Evolutionary conservation across 2,329 filamentous ascomycete genomes (phyloP), one percentile per base, ranked within the genome.

Genomic region (Botryotinia convoluta): DNA sequence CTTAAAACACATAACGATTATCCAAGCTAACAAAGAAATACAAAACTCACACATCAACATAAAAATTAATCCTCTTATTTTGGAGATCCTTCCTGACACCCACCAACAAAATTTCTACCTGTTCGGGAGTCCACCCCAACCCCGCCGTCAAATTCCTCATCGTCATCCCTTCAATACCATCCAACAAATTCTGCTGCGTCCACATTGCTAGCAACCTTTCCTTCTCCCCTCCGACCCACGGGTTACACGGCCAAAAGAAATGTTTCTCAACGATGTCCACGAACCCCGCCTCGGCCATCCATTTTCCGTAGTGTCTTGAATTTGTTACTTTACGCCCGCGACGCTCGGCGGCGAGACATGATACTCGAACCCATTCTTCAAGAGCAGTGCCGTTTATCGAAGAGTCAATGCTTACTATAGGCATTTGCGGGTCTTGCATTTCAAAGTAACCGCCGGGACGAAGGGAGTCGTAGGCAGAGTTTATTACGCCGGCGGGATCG

Each of bases 201-300:
- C 78, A 79, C 73, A 75, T 32, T 1, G 87, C 87, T 1, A 88
- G 77, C 68, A 88, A 84, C 77, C 88, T 89, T 68, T 86, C 82
- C 39, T 84, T 83, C 9, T 82, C 82, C 59, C 87, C 84, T 62
- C 84, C 85, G 0, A 87, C 84, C 87, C 87, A 89, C 18, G 82
- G 78, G 76, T 85, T 87, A 48, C 82, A 83, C 0, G 87, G 87
- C 81, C 87, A 85, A 78, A 84, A 86, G 76, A 83, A 86, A 9
- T 85, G 77, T 3, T 83, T 80, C 77, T 88, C 84, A 0, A 80
- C 80, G 0, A 90, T 84, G 71, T 88, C 84, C 62, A 83, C 81
- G 75, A 90, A 90, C 0, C 88, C 88, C 0, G 84, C 86, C 20
- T 86, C 85, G 4, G 81, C 79, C 76, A 89, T 82, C 71, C 84